Evolutionary conservation across 2,329 filamentous ascomycete species (phyloP), one percentile per base, ranked within the genome.

Genomic region (Xylariaceae sp.): DNA sequence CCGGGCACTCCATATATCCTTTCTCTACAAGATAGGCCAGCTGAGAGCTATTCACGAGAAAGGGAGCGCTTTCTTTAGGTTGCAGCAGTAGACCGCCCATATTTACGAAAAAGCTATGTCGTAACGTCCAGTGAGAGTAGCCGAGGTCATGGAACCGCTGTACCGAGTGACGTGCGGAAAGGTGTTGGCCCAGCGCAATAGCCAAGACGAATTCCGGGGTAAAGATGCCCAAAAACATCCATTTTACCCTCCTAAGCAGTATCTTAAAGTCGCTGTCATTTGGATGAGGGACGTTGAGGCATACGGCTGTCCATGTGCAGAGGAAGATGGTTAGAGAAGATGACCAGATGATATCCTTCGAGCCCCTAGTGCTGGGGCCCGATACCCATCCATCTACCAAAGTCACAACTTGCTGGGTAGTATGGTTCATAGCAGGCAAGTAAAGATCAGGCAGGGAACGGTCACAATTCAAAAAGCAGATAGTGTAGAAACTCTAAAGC

Each of bases 341-440:
- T 18, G 44, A 47, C 23, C 11, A 27, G 44, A 47, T 9, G 23
- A 47, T 47, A 27, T 47, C 44, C 10, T 27, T 21, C 18, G 44
- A 47, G 20, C 44, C 44, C 29, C 44, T 16, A 2, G 18, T 47
- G 1, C 24, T 23, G 10, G 44, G 29, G 24, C 32, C 27, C 27
- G 44, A 47, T 11, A 37, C 44, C 43, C 44, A 47, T 15, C 32
- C 44, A n/a, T n/a, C n/a, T n/a, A n/a, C n/a, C n/a, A n/a, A n/a
- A n/a, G n/a, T n/a, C n/a, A n/a, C n/a, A n/a, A n/a, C n/a, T n/a
- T n/a, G n/a, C n/a, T n/a, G n/a, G n/a, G n/a, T n/a, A n/a, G n/a
- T n/a, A n/a, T n/a, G n/a, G n/a, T n/a, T n/a, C n/a, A n/a, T n/a
- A n/a, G n/a, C n/a, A n/a, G n/a, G n/a, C n/a, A n/a, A n/a, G n/a